phyloP scores from a whole-genome alignment of 495 filamentous ascomycete genomes.

The Neurospora sp. region DNA sequence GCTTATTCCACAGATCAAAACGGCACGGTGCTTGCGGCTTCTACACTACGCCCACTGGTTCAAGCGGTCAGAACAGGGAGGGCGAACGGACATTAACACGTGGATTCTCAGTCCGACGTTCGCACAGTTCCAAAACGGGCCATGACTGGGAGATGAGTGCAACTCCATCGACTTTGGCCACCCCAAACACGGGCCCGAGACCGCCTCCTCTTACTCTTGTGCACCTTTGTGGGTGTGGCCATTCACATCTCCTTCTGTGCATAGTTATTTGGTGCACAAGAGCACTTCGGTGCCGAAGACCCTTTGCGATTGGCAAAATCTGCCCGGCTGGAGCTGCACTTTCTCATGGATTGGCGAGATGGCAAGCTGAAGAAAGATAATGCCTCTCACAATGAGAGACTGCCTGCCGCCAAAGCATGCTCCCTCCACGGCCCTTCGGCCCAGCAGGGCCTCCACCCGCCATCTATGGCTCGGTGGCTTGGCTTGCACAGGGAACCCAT shows the following conservation, averaged over 20 bases:
- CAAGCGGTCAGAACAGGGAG: neutral
- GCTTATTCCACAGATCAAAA: neutral
- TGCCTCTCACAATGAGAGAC: neutral
- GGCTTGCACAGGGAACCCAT: neutral
- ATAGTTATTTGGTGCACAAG: neutral
- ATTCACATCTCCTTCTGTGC: neutral
- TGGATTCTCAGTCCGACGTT: neutral
- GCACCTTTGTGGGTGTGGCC: neutral
- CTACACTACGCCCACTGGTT: neutral
- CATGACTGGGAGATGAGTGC: neutral
- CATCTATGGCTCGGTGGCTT: neutral
- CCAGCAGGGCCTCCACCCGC: neutral
- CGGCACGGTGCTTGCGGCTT: neutral
- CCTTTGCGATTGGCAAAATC: neutral
- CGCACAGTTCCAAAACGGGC: neutral
- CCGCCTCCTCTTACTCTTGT: neutral
- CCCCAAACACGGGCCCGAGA: neutral
- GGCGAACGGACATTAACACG: neutral
- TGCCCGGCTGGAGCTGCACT: neutral
- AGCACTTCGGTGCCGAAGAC: conserved; percentile 3
- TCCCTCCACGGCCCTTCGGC: neutral
- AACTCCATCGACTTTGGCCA: neutral
- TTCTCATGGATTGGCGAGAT: neutral
- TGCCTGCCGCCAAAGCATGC: neutral
- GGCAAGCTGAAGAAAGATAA: neutral